Evolutionary conservation across 1,139 yeast genomes (phyloP), one percentile per base, ranked within the genome.

Genomic region (Protomyces arabidopsidicola): DNA sequence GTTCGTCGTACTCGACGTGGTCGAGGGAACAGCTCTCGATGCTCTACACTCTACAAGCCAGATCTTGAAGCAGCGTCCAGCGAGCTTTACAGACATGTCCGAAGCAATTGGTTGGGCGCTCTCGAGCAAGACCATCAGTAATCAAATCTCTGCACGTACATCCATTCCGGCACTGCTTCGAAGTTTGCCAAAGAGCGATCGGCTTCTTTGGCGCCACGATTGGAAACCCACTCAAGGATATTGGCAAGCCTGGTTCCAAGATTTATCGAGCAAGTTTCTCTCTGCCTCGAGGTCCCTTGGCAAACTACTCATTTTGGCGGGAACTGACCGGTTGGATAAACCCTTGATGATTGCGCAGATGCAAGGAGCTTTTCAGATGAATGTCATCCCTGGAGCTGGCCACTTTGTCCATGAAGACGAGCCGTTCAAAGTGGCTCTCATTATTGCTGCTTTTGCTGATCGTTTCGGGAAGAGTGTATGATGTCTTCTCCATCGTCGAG

Each of bases 391-490:
- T 71, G 86, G 84, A 45, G 79, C 91, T 0, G 97, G 98, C 1
- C 99, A 93, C 75, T 93, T 90, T 70, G 78, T 93, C 20, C 98
- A 93, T 59, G 98, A 93, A 73, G 99, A 93, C 73, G 80, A 82
- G 12, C 95, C 98, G 0, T 75, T 72, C 14, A 87, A 86, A 68
- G 80, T 88, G 0, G 87, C 90, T 10, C 52, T 42, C 16, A 22
- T 59, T n/a, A 42, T 53, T 2, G 22, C 16, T 20, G 16, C 16
- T 8, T 53, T 53, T 53, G 34, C 20, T 12, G 31, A 35, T 4
- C 34, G 55, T 18, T 24, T 34, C 22, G 22, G 31, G 4, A 45
- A 24, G 27, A 16, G 42, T 38, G 4, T 36, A 14, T 36, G 42
- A n/a, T 36, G 16, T n/a, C n/a, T n/a, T n/a, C n/a, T n/a, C n/a